These are phyloP conservation scores for Streptanthus diversifolius DNA, from an alignment of 345 rosid species.

Conservation along the genomic window DNA sequence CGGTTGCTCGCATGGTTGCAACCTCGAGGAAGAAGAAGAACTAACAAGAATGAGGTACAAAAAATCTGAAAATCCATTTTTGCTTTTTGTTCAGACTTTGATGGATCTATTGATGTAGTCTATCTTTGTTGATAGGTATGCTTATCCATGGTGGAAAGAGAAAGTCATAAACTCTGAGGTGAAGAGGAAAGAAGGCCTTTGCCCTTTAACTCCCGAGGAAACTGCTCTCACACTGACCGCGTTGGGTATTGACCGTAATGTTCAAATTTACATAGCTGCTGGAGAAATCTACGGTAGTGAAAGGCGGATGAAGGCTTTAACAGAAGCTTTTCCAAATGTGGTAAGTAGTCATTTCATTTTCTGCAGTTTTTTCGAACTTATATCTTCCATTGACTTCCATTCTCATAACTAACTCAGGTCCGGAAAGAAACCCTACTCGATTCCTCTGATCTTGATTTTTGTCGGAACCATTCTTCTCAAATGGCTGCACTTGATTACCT, in stretches of 20 bases:
- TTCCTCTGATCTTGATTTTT: slow-evolving; percentile 58
- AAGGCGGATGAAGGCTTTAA: slow-evolving; percentile 63
- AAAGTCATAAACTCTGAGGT: slow-evolving; percentile 73
- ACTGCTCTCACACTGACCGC: slow-evolving; percentile 74
- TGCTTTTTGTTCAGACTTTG: slow-evolving; percentile 1
- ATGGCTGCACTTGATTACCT: slow-evolving; percentile 94
- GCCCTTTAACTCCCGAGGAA: slow-evolving; percentile 98
- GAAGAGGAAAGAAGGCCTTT: slow-evolving; percentile 86
- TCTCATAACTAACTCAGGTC: slow-evolving; percentile 47
- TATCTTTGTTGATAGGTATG: slow-evolving; percentile 51
- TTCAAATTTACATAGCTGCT: slow-evolving; percentile 90
- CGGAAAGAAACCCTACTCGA: slow-evolving; percentile 75
- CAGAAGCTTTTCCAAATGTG: slow-evolving; percentile 69
- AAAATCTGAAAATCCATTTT: neutral
- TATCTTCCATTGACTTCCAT: slow-evolving; percentile 5
- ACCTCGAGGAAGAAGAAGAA: slow-evolving; percentile 68
- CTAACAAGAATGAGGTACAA: slow-evolving; percentile 78
- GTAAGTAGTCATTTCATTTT: slow-evolving; percentile 41
- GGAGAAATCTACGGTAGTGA: slow-evolving; percentile 92
- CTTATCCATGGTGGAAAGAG: slow-evolving; percentile 85
- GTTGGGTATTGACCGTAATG: slow-evolving; percentile 65
- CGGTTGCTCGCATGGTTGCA: slow-evolving; percentile 93
- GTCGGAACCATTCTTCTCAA: slow-evolving; percentile 77
- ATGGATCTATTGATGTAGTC: slow-evolving; percentile 8
- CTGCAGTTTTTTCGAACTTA: neutral